Evolutionary conservation across 2,329 filamentous ascomycete species (phyloP).

Genomic region (Pseudogymnoascus sp.): DNA sequence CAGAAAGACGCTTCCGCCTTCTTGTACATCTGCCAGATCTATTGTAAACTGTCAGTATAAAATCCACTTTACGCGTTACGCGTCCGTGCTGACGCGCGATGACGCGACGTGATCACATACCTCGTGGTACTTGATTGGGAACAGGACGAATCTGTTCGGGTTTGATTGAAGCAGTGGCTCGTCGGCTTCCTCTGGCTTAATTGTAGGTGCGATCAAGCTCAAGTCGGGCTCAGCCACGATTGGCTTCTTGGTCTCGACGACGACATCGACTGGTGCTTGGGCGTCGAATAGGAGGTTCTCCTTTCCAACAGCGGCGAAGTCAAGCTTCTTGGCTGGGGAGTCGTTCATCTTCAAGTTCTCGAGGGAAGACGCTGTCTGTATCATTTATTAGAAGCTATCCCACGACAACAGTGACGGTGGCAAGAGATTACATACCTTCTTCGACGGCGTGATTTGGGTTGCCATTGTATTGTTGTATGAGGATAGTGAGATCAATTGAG

Average conservation of each 20-base stretch:
- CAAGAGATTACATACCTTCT: conserved; percentile 50
- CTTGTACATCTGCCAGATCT: conserved; percentile 99
- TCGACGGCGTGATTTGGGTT: conserved; percentile 65
- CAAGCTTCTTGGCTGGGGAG: conserved; percentile 82
- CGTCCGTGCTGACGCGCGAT: conserved; percentile 34
- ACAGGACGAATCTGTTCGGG: conserved; percentile 90
- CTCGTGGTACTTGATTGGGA: conserved; percentile 99
- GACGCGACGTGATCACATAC: conserved; percentile 47
- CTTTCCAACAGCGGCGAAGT: conserved; percentile 68
- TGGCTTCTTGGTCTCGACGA: conserved; percentile 50
- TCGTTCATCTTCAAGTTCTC: conserved; percentile 82
- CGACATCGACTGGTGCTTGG: conserved; percentile 42
- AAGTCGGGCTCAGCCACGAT: conserved; percentile 33
- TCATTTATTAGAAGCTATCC: conserved; percentile 13
- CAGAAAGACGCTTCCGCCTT: conserved; percentile 99
- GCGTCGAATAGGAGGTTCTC: conserved; percentile 61
- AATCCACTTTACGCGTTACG: conserved; percentile 60
- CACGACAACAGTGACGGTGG: conserved; percentile 28
- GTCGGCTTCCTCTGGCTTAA: conserved; percentile 64
- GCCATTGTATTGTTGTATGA: conserved; percentile 51
- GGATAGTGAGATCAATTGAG: conserved; percentile 14
- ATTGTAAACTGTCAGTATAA: conserved; percentile 30
- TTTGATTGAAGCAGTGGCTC: conserved; percentile 96
- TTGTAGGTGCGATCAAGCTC: conserved; percentile 35
- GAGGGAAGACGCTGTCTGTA: conserved; percentile 76